These are phyloP conservation scores for Holtermannia corniformis DNA, from an alignment of 768 basidiomycete species.

Conservation along the genomic window DNA sequence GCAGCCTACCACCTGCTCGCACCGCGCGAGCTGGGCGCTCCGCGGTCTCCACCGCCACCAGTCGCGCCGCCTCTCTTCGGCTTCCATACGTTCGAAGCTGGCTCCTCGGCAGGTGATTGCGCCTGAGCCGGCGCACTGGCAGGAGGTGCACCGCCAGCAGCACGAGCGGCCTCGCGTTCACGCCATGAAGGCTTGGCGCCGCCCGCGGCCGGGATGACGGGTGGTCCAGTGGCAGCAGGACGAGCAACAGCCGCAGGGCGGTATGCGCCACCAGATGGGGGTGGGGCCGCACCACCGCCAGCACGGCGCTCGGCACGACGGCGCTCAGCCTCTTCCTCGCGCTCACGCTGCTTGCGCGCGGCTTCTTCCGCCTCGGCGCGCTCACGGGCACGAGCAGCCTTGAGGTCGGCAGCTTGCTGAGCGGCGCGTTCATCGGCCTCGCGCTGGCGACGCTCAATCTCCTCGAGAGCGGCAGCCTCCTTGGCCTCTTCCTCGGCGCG, in stretches of 20 bases:
- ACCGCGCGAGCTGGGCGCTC: too few species aligned
- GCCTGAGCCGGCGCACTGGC: slow-evolving; percentile 8
- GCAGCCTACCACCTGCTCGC: neutral
- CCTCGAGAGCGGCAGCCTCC: slow-evolving; percentile 36
- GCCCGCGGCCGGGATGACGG: slow-evolving; percentile 38
- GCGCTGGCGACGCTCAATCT: slow-evolving; percentile 24
- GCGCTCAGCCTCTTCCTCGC: slow-evolving; percentile 43
- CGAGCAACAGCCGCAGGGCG: slow-evolving; percentile 28
- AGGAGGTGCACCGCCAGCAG: slow-evolving; percentile 20
- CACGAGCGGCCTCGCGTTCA: slow-evolving; percentile 44
- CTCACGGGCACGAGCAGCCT: slow-evolving; percentile 25
- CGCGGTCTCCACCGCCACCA: slow-evolving; percentile 5
- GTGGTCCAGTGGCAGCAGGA: slow-evolving; percentile 31
- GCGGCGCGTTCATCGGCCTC: slow-evolving; percentile 27
- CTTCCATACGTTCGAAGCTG: slow-evolving; percentile 11
- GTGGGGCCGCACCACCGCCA: slow-evolving; percentile 16
- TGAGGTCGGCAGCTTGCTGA: slow-evolving; percentile 23
- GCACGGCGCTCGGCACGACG: slow-evolving; percentile 18
- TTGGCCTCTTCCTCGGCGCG: slow-evolving; percentile 53
- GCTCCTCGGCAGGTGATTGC: slow-evolving; percentile 10
- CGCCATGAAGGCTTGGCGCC: slow-evolving; percentile 61
- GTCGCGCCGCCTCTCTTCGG: slow-evolving; percentile 13
- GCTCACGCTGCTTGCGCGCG: slow-evolving; percentile 35
- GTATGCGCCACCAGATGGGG: slow-evolving; percentile 3
- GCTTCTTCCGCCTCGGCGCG: slow-evolving; percentile 26